These are phyloP conservation scores for Mucor velutinosus DNA, from an alignment of 371 early-diverging fungal species.

Conservation along the genomic window DNA sequence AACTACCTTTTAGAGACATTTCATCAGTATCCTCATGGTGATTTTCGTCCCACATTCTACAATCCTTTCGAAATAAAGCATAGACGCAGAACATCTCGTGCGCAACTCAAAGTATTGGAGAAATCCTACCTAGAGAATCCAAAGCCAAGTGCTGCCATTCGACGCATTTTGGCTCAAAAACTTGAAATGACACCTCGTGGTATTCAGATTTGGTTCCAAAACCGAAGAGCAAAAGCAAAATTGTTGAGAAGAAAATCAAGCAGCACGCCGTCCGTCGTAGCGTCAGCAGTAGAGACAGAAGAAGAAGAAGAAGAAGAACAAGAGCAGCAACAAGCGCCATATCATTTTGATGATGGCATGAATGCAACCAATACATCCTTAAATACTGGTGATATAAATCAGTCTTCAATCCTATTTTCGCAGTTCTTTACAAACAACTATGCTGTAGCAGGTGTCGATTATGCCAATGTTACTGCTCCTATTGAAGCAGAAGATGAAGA, in stretches of 20 bases:
- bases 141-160: conserved; percentile 71
- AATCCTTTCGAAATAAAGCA: conserved; percentile 82
- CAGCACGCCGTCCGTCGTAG: neutral
- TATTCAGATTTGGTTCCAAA: conserved; percentile 99
- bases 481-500: neutral
- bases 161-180: conserved; percentile 68
- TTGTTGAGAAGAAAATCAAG: conserved; percentile 30
- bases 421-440: conserved; percentile 36
- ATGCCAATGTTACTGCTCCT: neutral
- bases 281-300: neutral
- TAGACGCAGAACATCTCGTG: conserved; percentile 72
- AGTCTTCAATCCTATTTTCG: conserved; percentile 33
- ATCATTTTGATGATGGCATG: neutral
- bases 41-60: conserved; percentile 72
- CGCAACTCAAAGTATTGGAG: conserved; percentile 72
- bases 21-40: conserved; percentile 60
- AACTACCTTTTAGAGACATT: conserved; percentile 40
- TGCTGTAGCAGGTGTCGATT: neutral
- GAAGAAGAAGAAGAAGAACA: neutral
- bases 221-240: conserved; percentile 87
- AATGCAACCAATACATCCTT: neutral
- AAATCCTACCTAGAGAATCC: conserved; percentile 67
- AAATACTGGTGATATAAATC: conserved; percentile 5
- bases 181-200: conserved; percentile 88
- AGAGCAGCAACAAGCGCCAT: neutral